Percentiles rank a stretch among this genome's conserved stretches.
phyloP scores from a whole-genome alignment of 768 basidiomycete genomes.

The Paxillus involutus region DNA sequence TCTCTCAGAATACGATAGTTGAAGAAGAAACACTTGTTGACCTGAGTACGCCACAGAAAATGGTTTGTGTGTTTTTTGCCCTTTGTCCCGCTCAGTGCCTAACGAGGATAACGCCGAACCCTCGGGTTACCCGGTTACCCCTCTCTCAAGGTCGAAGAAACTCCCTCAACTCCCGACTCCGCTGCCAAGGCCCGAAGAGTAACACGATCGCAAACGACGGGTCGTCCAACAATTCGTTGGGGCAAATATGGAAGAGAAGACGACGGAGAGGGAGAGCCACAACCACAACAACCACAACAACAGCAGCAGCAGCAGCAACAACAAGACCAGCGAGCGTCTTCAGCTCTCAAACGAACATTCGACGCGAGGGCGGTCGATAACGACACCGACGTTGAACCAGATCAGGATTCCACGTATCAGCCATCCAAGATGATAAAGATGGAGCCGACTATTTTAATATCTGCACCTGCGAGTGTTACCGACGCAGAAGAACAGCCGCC shows the following conservation, averaged over 20 bases:
- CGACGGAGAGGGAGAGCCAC: conserved; percentile 26
- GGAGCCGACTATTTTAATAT: conserved; percentile 23
- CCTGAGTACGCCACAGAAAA: conserved; percentile 25
- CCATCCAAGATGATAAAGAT: conserved; percentile 30
- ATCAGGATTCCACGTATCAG: conserved; percentile 16
- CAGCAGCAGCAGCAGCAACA: not conserved
- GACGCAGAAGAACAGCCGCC: conserved; percentile 20
- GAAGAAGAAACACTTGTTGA: conserved; percentile 28
- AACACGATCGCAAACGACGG: conserved; percentile 34
- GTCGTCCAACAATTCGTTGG: conserved; percentile 34
- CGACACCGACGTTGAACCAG: conserved; percentile 33
- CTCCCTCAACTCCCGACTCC: conserved; percentile 24
- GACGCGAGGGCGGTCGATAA: conserved; percentile 36
- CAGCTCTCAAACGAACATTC: conserved; percentile 32
- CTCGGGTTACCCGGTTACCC: conserved; percentile 21
- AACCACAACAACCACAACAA: conserved; percentile 8
- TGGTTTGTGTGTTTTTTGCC: conserved; percentile 28
- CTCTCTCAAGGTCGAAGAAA: conserved; percentile 23
- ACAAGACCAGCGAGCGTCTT: conserved; percentile 11
- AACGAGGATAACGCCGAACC: conserved; percentile 28
- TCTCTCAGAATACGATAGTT: conserved; percentile 1
- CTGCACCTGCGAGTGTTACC: conserved; percentile 26
- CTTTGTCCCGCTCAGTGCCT: conserved; percentile 29
- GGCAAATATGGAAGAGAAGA: conserved; percentile 32
- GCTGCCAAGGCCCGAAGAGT: conserved; percentile 24